These are phyloP conservation scores for Apiospora sp. DNA, from an alignment of 2,329 filamentous ascomycete species.

Conservation along the genomic window DNA sequence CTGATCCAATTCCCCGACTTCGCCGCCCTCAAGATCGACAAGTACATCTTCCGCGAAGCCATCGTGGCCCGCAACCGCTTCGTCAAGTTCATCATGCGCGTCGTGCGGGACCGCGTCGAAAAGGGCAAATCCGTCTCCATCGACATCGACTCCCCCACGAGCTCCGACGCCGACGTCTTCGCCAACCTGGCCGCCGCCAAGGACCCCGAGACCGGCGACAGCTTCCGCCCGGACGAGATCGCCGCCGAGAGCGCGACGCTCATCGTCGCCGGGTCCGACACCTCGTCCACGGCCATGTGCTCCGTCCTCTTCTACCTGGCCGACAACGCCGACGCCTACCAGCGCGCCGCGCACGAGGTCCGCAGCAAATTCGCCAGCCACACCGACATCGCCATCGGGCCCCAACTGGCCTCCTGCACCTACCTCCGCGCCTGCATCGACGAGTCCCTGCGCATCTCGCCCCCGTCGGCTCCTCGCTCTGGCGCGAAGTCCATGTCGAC, in stretches of 20 bases:
- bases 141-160: constrained; percentile 22
- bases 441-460: constrained; percentile 28
- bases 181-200: constrained; percentile 21
- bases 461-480: constrained; percentile 26
- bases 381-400: constrained; percentile 25
- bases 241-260: constrained; percentile 27
- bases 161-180: constrained; percentile 26
- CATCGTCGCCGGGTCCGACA: constrained; percentile 29
- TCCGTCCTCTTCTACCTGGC: constrained; percentile 26
- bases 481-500: constrained; percentile 26
- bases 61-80: constrained; percentile 26
- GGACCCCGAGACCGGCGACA: constrained; percentile 28
- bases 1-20: constrained; percentile 27
- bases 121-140: constrained; percentile 23
- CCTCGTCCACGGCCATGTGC: constrained; percentile 24
- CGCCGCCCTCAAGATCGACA: constrained; percentile 23
- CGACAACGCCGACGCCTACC: constrained; percentile 25
- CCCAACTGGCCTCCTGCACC: constrained; percentile 25
- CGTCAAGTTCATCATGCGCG: constrained; percentile 27
- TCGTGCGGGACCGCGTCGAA: constrained; percentile 25
- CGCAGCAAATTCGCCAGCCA: constrained; percentile 27
- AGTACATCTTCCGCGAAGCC: constrained; percentile 26
- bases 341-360: constrained; percentile 27
- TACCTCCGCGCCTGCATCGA: constrained; percentile 31
- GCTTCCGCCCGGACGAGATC: constrained; percentile 26